These are phyloP conservation scores for Penicillium fimorum DNA, from an alignment of 495 filamentous ascomycete species.

Conservation along the genomic window DNA sequence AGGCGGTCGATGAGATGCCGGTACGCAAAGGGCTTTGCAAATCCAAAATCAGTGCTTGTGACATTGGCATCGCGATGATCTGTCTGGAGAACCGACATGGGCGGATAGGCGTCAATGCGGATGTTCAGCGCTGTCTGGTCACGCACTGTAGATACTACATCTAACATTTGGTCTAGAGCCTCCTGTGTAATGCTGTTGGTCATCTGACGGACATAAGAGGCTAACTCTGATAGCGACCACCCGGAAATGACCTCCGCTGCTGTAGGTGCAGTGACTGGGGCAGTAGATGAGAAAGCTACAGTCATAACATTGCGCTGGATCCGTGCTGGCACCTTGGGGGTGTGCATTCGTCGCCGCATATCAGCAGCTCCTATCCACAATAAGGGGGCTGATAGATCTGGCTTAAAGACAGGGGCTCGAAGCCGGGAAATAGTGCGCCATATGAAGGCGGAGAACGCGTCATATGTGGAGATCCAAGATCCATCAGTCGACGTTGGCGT, in stretches of 20 bases:
- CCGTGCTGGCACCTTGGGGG: slow-evolving; percentile 27
- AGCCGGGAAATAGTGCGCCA: slow-evolving; percentile 36
- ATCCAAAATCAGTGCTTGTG: slow-evolving; percentile 24
- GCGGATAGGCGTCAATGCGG: slow-evolving; percentile 17
- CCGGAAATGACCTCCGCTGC: slow-evolving; percentile 35
- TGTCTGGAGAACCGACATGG: slow-evolving; percentile 25
- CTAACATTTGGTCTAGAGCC: slow-evolving; percentile 25
- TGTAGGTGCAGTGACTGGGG: slow-evolving; percentile 13
- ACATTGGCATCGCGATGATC: slow-evolving; percentile 28
- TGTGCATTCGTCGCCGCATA: slow-evolving; percentile 39
- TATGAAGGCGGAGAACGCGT: slow-evolving; percentile 41
- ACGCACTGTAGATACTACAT: slow-evolving; percentile 31
- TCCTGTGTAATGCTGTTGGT: slow-evolving; percentile 36
- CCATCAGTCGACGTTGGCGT: slow-evolving; percentile 22
- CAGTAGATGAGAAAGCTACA: slow-evolving; percentile 21
- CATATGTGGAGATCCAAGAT: slow-evolving; percentile 44
- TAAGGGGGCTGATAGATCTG: slow-evolving; percentile 22
- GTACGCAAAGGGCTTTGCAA: slow-evolving; percentile 22
- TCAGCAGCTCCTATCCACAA: slow-evolving; percentile 38
- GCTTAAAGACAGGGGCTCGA: slow-evolving; percentile 33
- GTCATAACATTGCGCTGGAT: slow-evolving; percentile 39
- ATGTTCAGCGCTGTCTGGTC: slow-evolving; percentile 36
- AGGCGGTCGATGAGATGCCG: slow-evolving; percentile 21
- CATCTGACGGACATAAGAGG: slow-evolving; percentile 36
- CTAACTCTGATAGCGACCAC: slow-evolving; percentile 35